Percentiles rank a stretch among this genome's conserved stretches.
These are phyloP conservation scores for Nakazawaea ambrosiae DNA, from an alignment of 805 yeast genomes.

Conservation along the genomic window DNA sequence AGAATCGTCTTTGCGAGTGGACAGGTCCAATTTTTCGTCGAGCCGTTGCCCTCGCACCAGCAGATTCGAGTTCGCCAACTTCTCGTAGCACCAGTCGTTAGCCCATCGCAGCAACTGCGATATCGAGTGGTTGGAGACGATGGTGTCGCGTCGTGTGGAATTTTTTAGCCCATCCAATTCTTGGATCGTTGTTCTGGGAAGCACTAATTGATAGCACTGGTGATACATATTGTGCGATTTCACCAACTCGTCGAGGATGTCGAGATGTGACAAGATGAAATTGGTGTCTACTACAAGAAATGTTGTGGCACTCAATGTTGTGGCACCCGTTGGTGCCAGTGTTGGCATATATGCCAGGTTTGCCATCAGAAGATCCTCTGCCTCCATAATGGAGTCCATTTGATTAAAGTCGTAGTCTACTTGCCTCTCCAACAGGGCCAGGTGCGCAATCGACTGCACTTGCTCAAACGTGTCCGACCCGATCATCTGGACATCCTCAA, in stretches of 20 bases:
- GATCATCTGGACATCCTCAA: constrained; percentile 7
- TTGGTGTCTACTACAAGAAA: constrained; percentile 75
- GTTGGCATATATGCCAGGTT: no score
- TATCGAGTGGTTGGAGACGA: constrained; percentile 28
- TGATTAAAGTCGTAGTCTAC: no score
- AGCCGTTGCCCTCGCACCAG: constrained; percentile 60
- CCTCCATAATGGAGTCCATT: no score
- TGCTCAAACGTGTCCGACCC: constrained; percentile 6
- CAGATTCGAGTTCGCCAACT: constrained; percentile 43
- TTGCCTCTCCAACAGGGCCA: no score
- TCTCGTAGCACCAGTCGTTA: constrained; percentile 66
- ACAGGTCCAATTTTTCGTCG: constrained; percentile 41
- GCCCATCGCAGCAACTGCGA: constrained; percentile 64
- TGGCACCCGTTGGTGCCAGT: no score
- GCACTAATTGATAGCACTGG: constrained; percentile 38
- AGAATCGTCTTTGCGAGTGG: constrained; percentile 62
- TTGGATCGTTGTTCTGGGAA: constrained; percentile 63
- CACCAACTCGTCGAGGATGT: constrained; percentile 46
- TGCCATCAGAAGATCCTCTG: no score
- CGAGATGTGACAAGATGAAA: constrained; percentile 64
- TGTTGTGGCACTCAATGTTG: no score
- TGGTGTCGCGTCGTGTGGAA: constrained; percentile 18
- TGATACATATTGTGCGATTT: constrained; percentile 31
- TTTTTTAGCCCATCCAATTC: constrained; percentile 83
- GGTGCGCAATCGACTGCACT: constrained; percentile 2